Conservation (phyloP, 2,329 filamentous ascomycete genomes). For the Cercospora zeina region DNA sequence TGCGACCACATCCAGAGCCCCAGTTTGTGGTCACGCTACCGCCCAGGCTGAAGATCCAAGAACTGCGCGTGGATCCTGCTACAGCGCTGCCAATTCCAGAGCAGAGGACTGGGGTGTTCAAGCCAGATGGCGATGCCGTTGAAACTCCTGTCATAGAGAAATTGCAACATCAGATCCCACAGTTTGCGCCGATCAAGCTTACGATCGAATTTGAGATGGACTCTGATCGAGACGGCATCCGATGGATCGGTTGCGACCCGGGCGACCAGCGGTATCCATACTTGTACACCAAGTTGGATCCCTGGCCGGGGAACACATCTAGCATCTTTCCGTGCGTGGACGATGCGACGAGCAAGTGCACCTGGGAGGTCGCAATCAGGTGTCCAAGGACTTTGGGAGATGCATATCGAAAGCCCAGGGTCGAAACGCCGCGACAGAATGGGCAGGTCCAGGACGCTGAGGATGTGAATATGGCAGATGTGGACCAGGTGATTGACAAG, state of each 20-base stretch:
- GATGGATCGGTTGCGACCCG: conserved; percentile 83
- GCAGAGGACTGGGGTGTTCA: conserved; percentile 44
- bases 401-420: conserved; percentile 51
- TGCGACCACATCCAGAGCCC: conserved; percentile 55
- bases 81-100: conserved; percentile 41
- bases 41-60: conserved; percentile 61
- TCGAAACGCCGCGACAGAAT: conserved; percentile 40
- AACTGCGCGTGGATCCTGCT: conserved; percentile 53
- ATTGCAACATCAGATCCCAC: conserved; percentile 35
- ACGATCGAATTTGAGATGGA: conserved; percentile 76
- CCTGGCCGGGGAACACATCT: conserved; percentile 74
- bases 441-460: conserved; percentile 37
- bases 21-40: conserved; percentile 63
- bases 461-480: conserved; percentile 45
- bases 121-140: conserved; percentile 38
- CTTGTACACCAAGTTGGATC: conserved; percentile 80
- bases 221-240: conserved; percentile 78
- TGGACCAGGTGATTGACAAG: conserved; percentile 28
- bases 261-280: conserved; percentile 84
- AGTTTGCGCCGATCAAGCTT: conserved; percentile 62
- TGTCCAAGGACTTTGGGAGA: conserved; percentile 85
- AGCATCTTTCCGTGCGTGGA: conserved; percentile 94
- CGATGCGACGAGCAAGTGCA: conserved; percentile 74
- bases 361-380: conserved; percentile 85
- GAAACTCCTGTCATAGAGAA: conserved; percentile 35